Evolutionary conservation across 1,284 basidiomycete genomes (phyloP), one percentile per base, ranked within the genome.

Genomic region (Cutaneotrichosporon sp.): DNA sequence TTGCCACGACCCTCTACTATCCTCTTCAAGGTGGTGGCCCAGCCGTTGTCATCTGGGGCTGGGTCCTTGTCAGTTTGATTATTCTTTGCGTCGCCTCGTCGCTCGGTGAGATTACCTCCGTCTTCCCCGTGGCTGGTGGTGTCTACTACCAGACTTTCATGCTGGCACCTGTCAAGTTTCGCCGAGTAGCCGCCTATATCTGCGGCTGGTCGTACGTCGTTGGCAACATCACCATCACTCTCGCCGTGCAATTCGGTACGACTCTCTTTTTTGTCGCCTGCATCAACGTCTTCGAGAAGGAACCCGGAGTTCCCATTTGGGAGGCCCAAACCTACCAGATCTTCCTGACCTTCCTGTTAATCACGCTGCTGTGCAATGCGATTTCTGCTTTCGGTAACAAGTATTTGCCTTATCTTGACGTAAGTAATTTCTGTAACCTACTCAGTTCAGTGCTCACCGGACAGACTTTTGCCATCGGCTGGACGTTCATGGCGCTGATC

Each of bases 91-190:
- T 77, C 52, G 74, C 75, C 16, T 62, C 72, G 4, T 75, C 72
- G 19, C 69, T 77, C 26, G 76, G 74, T 3, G 76, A 77, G 54
- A 74, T 77, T 38, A 75, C 75, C 34, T 73, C 70, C 4, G 67
- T 68, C 26, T 77, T 69, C 51, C 76, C 76, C 0, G 67, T 70
- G 11, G 68, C 71, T 0, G 76, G 76, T 5, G 76, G 76, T 25
- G 70, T 75, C n/a, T 77, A 77, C 59, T 74, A 76, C 51, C 76
- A 75, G 74, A 66, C 72, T 1, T 74, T 68, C 39, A 72, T 72
- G 59, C 68, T 75, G 9, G 65, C 72, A 1, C 71, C 70, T 14
- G 61, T 58, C 20, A 62, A 59, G 34, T 70, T 67, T 57, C 67
- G 66, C 5, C 68, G 71, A 0, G 29, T 76, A 33, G 62, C 72